Percentiles rank a stretch among this genome's conserved stretches.
phyloP scores from a whole-genome alignment of 441 rosid genomes.

The Corymbia calophylla region DNA sequence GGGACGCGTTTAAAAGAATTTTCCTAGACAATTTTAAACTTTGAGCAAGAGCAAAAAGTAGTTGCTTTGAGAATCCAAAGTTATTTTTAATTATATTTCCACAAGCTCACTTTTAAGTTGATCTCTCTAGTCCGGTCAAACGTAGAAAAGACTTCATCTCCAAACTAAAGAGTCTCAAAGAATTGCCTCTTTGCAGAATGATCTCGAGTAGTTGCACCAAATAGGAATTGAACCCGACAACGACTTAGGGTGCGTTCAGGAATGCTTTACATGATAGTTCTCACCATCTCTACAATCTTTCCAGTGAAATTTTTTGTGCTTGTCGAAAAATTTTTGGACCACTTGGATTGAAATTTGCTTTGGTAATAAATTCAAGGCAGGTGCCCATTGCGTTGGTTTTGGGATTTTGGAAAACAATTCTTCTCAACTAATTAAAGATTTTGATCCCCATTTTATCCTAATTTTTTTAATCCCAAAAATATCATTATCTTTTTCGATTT shows the following conservation, averaged over 20 bases:
- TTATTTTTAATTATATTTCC: background rate
- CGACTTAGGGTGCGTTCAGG: background rate
- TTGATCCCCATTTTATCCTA: background rate
- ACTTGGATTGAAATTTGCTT: background rate
- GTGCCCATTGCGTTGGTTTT: background rate
- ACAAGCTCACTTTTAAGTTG: background rate
- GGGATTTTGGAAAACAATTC: background rate
- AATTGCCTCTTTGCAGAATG: background rate
- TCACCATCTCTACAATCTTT: background rate
- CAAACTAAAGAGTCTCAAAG: background rate
- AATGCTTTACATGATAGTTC: background rate
- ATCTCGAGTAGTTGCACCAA: accelerated
- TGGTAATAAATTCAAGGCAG: background rate
- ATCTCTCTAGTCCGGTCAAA: accelerated
- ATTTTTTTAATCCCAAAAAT: background rate
- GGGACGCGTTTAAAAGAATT: background rate
- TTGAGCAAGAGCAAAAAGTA: background rate
- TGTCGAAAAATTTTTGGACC: background rate
- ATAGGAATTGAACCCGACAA: background rate
- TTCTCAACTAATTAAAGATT: background rate
- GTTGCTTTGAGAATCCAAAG: background rate
- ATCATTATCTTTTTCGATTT: background rate
- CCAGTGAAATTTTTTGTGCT: background rate
- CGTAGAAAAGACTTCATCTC: background rate
- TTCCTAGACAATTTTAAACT: background rate